Evolutionary conservation across 306 rosid genomes (phyloP).

Genomic region (Abrus precatorius): DNA sequence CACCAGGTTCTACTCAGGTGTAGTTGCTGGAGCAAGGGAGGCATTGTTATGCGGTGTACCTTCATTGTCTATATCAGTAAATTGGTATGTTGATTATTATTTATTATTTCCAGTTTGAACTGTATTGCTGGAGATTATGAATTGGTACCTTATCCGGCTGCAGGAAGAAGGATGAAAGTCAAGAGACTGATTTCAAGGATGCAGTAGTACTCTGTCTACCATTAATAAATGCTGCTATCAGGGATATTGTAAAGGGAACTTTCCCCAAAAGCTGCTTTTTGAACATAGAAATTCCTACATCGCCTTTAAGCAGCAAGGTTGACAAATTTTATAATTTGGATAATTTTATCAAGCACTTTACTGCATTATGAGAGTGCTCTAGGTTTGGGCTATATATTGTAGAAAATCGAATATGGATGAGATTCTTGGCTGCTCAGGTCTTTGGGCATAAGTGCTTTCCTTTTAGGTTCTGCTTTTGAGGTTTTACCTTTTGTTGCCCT

Average conservation of each 20-base stretch:
- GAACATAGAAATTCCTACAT: slow-evolving; percentile 79
- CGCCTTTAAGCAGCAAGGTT: slow-evolving; percentile 88
- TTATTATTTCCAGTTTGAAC: slow-evolving; percentile 24
- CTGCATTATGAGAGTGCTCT: slow-evolving; percentile 18
- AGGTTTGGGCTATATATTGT: slow-evolving; percentile 23
- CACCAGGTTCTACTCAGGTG: slow-evolving; percentile 87
- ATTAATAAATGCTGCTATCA: slow-evolving; percentile 79
- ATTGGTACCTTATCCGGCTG: slow-evolving; percentile 44
- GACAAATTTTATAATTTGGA: slow-evolving; percentile 30
- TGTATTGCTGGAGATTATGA: slow-evolving; percentile 39
- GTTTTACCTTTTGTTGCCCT: background rate
- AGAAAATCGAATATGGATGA: background rate
- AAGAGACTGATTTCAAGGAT: slow-evolving; percentile 91
- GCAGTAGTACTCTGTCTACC: slow-evolving; percentile 88
- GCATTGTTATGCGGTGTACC: slow-evolving; percentile 85
- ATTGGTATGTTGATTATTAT: slow-evolving; percentile 68
- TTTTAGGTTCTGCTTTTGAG: background rate
- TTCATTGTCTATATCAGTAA: slow-evolving; percentile 83
- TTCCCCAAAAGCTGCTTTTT: slow-evolving; percentile 83
- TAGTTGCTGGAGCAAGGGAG: slow-evolving; percentile 97
- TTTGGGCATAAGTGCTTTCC: background rate
- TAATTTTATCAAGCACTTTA: slow-evolving; percentile 8
- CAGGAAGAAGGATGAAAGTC: slow-evolving; percentile 96
- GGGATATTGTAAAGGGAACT: slow-evolving; percentile 75
- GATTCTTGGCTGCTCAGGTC: background rate